phyloP scores from a whole-genome alignment of 306 rosid genomes.

The Oemleria cerasiformis region DNA sequence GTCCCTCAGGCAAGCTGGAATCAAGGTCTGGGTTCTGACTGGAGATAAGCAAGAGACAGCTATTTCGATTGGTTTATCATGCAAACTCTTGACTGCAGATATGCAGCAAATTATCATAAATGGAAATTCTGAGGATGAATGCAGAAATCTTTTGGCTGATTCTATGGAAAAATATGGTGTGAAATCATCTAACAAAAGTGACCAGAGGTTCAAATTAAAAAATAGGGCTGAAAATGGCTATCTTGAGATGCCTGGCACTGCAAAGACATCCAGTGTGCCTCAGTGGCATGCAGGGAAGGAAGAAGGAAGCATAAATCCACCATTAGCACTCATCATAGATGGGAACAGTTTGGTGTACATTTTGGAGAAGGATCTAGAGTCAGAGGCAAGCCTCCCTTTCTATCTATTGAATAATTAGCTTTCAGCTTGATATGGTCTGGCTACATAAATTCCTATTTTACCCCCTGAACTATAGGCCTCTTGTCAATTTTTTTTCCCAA shows the following conservation, averaged over 20 bases:
- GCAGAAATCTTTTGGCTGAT: constrained; percentile 64
- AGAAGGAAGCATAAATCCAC: constrained; percentile 38
- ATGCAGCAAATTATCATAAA: constrained; percentile 79
- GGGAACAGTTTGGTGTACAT: constrained; percentile 96
- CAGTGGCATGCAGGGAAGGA: constrained; percentile 49
- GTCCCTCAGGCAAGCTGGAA: constrained; percentile 91
- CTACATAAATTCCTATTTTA: no score
- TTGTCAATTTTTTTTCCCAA: no score
- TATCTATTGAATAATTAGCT: background rate
- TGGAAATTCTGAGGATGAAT: constrained; percentile 71
- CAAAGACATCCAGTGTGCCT: constrained; percentile 40
- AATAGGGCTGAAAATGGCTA: constrained; percentile 36
- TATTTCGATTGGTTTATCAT: constrained; percentile 86
- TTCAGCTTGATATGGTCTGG: constrained; percentile 3
- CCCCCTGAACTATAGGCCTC: no score
- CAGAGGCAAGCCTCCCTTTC: constrained; percentile 59
- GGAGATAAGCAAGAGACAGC: constrained; percentile 99
- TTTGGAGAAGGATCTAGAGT: constrained; percentile 79
- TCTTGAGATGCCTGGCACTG: constrained; percentile 35
- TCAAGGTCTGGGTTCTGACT: constrained; percentile 97
- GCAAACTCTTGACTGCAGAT: constrained; percentile 76
- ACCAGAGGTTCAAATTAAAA: constrained; percentile 32
- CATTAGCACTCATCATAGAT: constrained; percentile 87
- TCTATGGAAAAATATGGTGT: constrained; percentile 66
- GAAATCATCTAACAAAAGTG: constrained; percentile 32